Conservation (phyloP, 2,329 filamentous ascomycete species). For the Iodosphaeria phyllophila region DNA sequence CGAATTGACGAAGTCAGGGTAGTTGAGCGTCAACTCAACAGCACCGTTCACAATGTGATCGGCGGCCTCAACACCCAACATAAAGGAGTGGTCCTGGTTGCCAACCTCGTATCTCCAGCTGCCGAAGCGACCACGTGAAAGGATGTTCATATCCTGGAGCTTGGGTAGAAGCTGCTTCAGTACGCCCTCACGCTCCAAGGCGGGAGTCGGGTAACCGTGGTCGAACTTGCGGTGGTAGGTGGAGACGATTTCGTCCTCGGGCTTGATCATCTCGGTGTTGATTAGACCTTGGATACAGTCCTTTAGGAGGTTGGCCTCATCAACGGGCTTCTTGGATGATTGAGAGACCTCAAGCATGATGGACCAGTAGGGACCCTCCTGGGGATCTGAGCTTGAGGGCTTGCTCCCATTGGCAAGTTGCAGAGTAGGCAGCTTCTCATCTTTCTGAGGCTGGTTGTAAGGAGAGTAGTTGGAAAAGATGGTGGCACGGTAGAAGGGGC, state of each 20-base stretch:
- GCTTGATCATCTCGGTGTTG: slow-evolving; percentile 92
- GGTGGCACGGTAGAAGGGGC: slow-evolving; percentile 96
- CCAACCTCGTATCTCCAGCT: slow-evolving; percentile 93
- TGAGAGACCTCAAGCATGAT: slow-evolving; percentile 99
- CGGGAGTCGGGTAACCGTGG: slow-evolving; percentile 93
- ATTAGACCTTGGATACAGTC: slow-evolving; percentile 92
- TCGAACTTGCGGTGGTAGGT: slow-evolving; percentile 97
- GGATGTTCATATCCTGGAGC: slow-evolving; percentile 80
- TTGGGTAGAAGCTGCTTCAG: slow-evolving; percentile 84
- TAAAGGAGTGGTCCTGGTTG: slow-evolving; percentile 96
- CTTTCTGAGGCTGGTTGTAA: slow-evolving; percentile 79
- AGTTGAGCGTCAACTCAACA: slow-evolving; percentile 85
- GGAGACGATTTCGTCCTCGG: slow-evolving; percentile 86
- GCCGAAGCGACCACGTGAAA: slow-evolving; percentile 90
- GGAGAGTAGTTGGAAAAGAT: slow-evolving; percentile 99
- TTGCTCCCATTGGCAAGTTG: slow-evolving; percentile 76
- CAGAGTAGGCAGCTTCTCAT: slow-evolving; percentile 70
- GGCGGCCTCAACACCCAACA: slow-evolving; percentile 86
- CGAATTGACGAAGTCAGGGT: slow-evolving; percentile 86
- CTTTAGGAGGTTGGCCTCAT: slow-evolving; percentile 65
- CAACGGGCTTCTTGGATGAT: slow-evolving; percentile 85
- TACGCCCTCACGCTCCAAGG: slow-evolving; percentile 86
- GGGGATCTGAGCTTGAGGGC: slow-evolving; percentile 49
- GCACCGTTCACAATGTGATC: slow-evolving; percentile 81
- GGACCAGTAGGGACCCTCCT: slow-evolving; percentile 95